A percentile compares a stretch with the other conserved stretches of the same genome.
phyloP scores from a whole-genome alignment of 495 filamentous ascomycete genomes.

The Achaetomiella virescens region DNA sequence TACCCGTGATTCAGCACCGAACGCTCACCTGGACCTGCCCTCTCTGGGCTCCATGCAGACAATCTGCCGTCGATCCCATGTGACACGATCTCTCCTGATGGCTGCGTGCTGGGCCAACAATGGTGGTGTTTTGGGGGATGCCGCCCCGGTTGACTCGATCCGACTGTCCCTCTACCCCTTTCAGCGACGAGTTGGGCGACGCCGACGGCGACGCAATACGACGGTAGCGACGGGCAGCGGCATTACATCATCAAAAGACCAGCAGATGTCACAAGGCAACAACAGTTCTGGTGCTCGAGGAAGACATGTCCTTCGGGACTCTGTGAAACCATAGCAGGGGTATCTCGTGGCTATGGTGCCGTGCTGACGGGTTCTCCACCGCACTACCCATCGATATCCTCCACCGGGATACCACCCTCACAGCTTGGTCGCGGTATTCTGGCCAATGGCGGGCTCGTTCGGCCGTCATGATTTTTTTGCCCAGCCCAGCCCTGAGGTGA shows the following conservation, averaged over 20 bases:
- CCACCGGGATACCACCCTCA: constrained; percentile 1
- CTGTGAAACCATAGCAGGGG: background rate
- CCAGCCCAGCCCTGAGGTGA: background rate
- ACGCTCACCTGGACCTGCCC: background rate
- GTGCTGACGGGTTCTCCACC: constrained; percentile 10
- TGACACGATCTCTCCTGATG: background rate
- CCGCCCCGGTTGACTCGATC: no score
- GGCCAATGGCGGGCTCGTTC: constrained; percentile 9
- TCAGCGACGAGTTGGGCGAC: no score
- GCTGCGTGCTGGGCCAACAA: no score
- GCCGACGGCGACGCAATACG: no score
- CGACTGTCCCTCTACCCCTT: no score
- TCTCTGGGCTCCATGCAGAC: background rate
- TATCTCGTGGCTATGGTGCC: constrained; percentile 8
- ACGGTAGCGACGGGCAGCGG: no score
- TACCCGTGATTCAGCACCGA: background rate
- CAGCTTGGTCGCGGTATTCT: constrained; percentile 10
- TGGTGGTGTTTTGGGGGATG: no score
- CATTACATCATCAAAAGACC: background rate
- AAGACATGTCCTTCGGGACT: background rate
- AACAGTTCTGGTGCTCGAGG: background rate
- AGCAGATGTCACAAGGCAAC: constrained; percentile 10
- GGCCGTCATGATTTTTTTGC: constrained; percentile 2
- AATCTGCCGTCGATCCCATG: background rate
- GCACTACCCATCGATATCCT: background rate